These are phyloP conservation scores for Coniophora puteana DNA, from an alignment of 1,284 basidiomycete species.

Conservation along the genomic window DNA sequence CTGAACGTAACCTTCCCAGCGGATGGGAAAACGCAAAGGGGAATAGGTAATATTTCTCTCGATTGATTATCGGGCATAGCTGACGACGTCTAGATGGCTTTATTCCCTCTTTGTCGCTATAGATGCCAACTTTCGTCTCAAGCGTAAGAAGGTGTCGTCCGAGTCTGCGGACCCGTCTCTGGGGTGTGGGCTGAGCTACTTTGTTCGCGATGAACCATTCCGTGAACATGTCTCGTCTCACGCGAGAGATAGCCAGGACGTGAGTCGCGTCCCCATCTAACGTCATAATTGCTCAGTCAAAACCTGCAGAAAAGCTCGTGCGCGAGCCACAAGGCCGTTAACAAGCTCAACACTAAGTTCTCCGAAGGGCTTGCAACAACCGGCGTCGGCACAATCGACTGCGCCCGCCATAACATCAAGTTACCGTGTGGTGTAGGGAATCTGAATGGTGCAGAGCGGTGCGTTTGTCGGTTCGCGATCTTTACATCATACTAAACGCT, in stretches of 20 bases:
- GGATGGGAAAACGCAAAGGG: conserved; percentile 9
- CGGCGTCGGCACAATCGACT: conserved; percentile 9
- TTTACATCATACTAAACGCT: too few relatives aligned
- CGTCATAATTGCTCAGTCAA: too few relatives aligned
- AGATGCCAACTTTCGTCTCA: conserved; percentile 12
- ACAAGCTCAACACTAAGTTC: not conserved
- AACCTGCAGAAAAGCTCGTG: not conserved
- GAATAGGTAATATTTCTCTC: not conserved
- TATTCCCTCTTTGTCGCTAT: conserved; percentile 8
- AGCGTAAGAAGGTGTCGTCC: conserved; percentile 2
- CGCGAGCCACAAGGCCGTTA: not conserved
- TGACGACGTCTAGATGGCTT: conserved; percentile 10
- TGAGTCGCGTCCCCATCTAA: too few relatives aligned
- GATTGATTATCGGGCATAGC: not conserved
- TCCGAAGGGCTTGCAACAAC: conserved; percentile 7
- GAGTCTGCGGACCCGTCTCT: conserved; percentile 10
- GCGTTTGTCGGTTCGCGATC: too few relatives aligned
- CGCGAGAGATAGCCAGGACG: too few relatives aligned
- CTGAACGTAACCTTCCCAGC: conserved; percentile 19
- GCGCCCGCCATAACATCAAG: conserved; percentile 7
- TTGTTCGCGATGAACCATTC: conserved; percentile 8
- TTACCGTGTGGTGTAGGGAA: conserved; percentile 1
- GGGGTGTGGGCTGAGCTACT: conserved; percentile 7
- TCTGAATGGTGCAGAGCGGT: not conserved
- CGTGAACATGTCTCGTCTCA: too few relatives aligned